phyloP scores from a whole-genome alignment of 768 basidiomycete species.

The Mycena galericulata region DNA sequence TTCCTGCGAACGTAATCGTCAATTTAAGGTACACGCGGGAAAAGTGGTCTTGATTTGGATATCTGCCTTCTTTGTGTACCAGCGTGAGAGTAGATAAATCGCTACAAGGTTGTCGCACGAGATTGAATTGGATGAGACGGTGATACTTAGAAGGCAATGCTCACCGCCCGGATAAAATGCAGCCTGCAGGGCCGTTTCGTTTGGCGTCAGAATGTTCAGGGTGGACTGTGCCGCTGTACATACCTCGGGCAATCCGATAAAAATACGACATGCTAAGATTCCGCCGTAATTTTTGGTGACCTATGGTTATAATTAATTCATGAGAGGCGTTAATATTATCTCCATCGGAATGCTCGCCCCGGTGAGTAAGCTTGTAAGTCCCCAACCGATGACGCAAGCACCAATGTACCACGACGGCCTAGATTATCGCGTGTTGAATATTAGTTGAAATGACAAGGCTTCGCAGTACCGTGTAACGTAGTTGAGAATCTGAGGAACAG shows the following conservation, averaged over 20 bases:
- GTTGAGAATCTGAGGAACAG: conserved; percentile 59
- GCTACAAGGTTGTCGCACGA: conserved; percentile 33
- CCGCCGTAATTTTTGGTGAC: conserved; percentile 66
- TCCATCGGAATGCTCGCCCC: conserved; percentile 54
- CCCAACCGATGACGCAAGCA: conserved; percentile 70
- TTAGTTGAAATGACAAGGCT: background rate
- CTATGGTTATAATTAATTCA: conserved; percentile 42
- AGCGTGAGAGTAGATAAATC: conserved; percentile 59
- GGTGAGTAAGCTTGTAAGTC: conserved; percentile 70
- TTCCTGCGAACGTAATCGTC: conserved; percentile 54
- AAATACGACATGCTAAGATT: conserved; percentile 68
- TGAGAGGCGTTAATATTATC: no score
- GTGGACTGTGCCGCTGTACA: background rate
- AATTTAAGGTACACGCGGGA: background rate
- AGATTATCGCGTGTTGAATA: background rate
- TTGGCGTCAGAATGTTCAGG: background rate
- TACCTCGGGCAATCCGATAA: conserved; percentile 74
- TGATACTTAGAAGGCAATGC: conserved; percentile 38
- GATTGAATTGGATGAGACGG: background rate
- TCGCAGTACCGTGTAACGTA: conserved; percentile 60
- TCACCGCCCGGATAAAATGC: conserved; percentile 74
- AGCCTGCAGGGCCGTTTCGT: conserved; percentile 53
- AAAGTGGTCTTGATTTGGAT: conserved; percentile 19
- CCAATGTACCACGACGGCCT: conserved; percentile 76
- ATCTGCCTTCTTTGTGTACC: conserved; percentile 75